Base-by-base conservation (phyloP, 1,284 basidiomycete species). In the Cryptococcus sp. region DNA sequence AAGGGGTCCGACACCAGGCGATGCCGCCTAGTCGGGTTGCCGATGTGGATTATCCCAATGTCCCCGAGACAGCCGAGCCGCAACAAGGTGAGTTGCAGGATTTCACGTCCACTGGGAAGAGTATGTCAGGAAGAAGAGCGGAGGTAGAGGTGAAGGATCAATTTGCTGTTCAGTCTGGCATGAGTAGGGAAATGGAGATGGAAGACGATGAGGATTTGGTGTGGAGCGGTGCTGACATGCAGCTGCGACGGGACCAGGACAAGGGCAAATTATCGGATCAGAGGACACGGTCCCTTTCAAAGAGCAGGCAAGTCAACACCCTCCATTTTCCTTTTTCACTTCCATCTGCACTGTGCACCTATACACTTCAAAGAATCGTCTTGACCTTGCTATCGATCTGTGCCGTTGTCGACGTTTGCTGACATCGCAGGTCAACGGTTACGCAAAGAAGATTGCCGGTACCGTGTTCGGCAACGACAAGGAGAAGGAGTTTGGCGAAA, bases 391-490 rank as follows among this genome's bases (percentile, higher is more conserved):
- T 10, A 22, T 41, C 38, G n/a, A 42, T 24, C 16, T 11, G 21
- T 18, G 10, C n/a, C 32, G 34, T 9, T n/a, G 6, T 24, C n/a
- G 10, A 3, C 14, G 3, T 10, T 18, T 28, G 35, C 33, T 24
- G 33, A 28, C 32, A 11, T 26, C 39, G 14, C 39, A 69, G 65
- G 67, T 66, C 43, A 62, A 65, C 39, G 68, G 68, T 2, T 69
- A 63, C 53, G 68, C 68, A 18, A 69, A 69, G 52, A 63, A 65
- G 51, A 52, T 66, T 19, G 60, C 62, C 3, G 68, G 68, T 3
- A 59, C 57, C 5, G 49, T 67, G 1, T 65, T 64, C 40, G 34
- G 52, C 2, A 70, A 70, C 35, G 40, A 58, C 14, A 48, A 58
- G 11, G 68, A 70, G 51, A 65, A 66, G 43, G 59, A 63, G 36